Base-by-base conservation (phyloP, 306 rosid genomes). In the Inga laurina region DNA sequence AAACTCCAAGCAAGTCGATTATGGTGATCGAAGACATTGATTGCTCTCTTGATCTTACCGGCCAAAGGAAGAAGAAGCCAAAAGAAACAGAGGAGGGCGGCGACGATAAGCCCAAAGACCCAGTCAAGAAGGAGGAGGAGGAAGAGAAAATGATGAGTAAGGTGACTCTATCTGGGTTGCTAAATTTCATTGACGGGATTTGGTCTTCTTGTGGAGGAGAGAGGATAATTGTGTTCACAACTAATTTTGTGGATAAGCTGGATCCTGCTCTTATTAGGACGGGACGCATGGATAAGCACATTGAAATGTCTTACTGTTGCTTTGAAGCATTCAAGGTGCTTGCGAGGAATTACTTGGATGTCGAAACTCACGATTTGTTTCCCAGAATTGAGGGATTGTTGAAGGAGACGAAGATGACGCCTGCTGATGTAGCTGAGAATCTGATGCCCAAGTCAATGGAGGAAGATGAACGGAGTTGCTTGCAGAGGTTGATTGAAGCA, bases 121-220 rank as follows among this genome's bases (percentile, higher is more conserved):
- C 71, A 0, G 8, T 65, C 43, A 32, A 32, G 71, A 5, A 65
- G 15, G 71, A 32, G 7, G 43, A 65, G 14, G 71, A 65, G 3
- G 91, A 90, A 72, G 81, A 81, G 1, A 65, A 30, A 0, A 65
- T 13, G 43, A 1, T 21, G 3, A 65, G 71, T 15, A 65, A 65
- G n/a, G 71, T 65, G 43, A 65, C 71, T 30, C 41, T 65, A 4
- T 65, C 71, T 0, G 71, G 71, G 71, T n/a, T 30, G 71, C 32
- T 65, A 16, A 65, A 65, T 65, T 65, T 65, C 37, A 65, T 65
- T 14, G 71, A 65, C 10, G 97, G 98, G 65, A 87, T 92, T 70
- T 91, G 98, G 98, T 92, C 97, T 8, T 89, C 98, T 8, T 91
- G 95, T 81, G 95, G 95, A 3, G 90, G 93, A 9, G 95, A 94